These are phyloP conservation scores for Pythium dissotocum DNA, from an alignment of 352 stramenopile genomes.

Conservation along the genomic window DNA sequence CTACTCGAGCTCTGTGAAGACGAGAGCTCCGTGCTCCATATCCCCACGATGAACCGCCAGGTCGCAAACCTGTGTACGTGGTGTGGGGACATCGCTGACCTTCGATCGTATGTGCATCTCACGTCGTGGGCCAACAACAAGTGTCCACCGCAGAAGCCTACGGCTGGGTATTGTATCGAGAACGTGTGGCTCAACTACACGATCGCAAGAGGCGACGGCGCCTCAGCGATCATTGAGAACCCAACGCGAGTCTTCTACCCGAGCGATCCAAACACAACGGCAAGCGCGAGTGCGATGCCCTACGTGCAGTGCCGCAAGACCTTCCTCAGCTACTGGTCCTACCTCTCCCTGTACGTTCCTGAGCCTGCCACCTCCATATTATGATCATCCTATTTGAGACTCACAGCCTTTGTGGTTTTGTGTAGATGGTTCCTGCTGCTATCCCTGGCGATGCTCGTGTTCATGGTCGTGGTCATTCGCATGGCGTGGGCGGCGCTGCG, in stretches of 20 bases:
- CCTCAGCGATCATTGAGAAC: constrained; percentile 1
- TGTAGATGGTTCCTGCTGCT: constrained; percentile 29
- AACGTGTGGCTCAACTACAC: constrained; percentile 24
- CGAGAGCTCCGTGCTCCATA: constrained; percentile 23
- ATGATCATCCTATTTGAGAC: neutral
- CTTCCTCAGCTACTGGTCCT: constrained; percentile 33
- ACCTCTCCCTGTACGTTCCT: constrained; percentile 27
- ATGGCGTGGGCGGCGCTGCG: constrained; percentile 27
- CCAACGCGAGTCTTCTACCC: constrained; percentile 3
- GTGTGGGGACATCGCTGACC: constrained; percentile 27
- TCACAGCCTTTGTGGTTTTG: neutral
- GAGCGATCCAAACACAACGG: neutral
- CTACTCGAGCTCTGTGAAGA: constrained; percentile 29
- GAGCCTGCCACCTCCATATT: neutral
- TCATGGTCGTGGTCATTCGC: constrained; percentile 28
- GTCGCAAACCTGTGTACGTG: constrained; percentile 27
- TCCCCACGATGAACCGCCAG: constrained; percentile 12
- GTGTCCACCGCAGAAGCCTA: constrained; percentile 14
- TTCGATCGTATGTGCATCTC: constrained; percentile 27
- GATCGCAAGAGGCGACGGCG: constrained; percentile 4
- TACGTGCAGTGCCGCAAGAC: constrained; percentile 29
- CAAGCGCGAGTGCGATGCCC: constrained; percentile 2
- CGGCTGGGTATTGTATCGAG: constrained; percentile 19
- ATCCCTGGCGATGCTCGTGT: constrained; percentile 13
- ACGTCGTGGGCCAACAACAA: constrained; percentile 30